A percentile compares a stretch with the other conserved stretches of the same genome.
Conservation (phyloP, 2,329 filamentous ascomycete species). For the Daldinia eschscholtzii region DNA sequence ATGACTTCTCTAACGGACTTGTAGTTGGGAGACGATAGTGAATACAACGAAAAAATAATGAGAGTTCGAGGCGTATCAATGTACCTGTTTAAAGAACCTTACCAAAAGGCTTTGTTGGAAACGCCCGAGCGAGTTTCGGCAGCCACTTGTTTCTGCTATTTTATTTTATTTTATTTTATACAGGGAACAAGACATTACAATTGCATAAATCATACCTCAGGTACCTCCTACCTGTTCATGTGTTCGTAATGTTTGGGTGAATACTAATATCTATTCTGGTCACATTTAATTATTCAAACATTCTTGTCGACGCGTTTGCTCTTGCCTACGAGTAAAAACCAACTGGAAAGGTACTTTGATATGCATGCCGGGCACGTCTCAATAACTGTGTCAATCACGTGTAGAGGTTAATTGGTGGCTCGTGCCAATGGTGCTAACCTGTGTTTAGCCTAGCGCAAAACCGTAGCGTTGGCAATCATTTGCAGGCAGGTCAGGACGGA, state of each 20-base stretch:
- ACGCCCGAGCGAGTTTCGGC: not conserved
- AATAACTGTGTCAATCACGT: slow-evolving; percentile 31
- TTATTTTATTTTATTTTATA: not conserved
- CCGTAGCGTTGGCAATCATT: slow-evolving; percentile 36
- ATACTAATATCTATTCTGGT: not conserved
- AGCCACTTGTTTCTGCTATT: not conserved
- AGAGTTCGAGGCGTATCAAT: not conserved
- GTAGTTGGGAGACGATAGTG: not conserved
- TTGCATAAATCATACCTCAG: too few species aligned
- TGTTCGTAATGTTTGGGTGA: not conserved
- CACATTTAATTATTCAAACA: not conserved
- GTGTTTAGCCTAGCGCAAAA: slow-evolving; percentile 8
- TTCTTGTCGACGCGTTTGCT: not conserved
- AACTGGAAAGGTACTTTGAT: not conserved
- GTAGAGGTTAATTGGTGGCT: slow-evolving; percentile 21
- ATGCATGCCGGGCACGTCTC: not conserved
- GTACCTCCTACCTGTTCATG: too few species aligned
- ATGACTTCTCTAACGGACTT: not conserved
- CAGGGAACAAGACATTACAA: too few species aligned
- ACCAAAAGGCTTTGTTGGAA: not conserved
- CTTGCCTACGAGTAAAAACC: not conserved
- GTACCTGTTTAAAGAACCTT: not conserved
- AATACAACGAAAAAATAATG: not conserved
- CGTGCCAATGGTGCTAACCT: slow-evolving; percentile 15
- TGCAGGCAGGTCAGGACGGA: slow-evolving; percentile 28